Evolutionary conservation across 1,139 yeast species (phyloP).

Genomic region (Nakaseomyces nivariensis): DNA sequence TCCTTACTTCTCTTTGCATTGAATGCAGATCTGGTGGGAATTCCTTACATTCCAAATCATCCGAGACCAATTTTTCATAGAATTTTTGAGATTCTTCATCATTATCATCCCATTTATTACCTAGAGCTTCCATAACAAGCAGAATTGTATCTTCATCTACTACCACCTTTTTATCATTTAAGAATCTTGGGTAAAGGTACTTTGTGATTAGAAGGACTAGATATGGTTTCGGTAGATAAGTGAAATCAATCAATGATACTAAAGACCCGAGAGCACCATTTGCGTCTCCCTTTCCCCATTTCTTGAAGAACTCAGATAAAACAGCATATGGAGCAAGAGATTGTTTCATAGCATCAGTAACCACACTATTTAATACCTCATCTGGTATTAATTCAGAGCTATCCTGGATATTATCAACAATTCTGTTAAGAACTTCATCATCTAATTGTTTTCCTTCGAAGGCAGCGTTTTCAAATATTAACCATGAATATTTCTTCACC

Average conservation of each 20-base stretch:
- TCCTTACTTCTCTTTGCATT: slow-evolving; percentile 17
- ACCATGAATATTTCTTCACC: slow-evolving; percentile 38
- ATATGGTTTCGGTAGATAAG: slow-evolving; percentile 52
- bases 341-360: slow-evolving; percentile 53
- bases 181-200: slow-evolving; percentile 23
- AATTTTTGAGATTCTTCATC: slow-evolving; percentile 14
- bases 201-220: slow-evolving; percentile 25
- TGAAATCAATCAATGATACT: slow-evolving; percentile 50
- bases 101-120: slow-evolving; percentile 16
- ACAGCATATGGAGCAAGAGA: slow-evolving; percentile 68
- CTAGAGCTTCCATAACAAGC: slow-evolving; percentile 19
- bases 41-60: slow-evolving; percentile 6
- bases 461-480: slow-evolving; percentile 51
- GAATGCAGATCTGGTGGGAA: slow-evolving; percentile 15
- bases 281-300: slow-evolving; percentile 22
- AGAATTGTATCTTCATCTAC: slow-evolving; percentile 17
- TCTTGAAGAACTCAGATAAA: slow-evolving; percentile 40
- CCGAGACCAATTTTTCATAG: slow-evolving; percentile 10
- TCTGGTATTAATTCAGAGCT: slow-evolving; percentile 17
- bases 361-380: slow-evolving; percentile 20
- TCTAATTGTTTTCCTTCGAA: slow-evolving; percentile 43
- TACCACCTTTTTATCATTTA: slow-evolving; percentile 11
- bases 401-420: slow-evolving; percentile 34
- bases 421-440: slow-evolving; percentile 46
- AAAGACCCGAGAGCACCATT: slow-evolving; percentile 33